Evolutionary conservation across 805 yeast species (phyloP), one percentile per base, ranked within the genome.

Genomic region (Spathaspora passalidarum): DNA sequence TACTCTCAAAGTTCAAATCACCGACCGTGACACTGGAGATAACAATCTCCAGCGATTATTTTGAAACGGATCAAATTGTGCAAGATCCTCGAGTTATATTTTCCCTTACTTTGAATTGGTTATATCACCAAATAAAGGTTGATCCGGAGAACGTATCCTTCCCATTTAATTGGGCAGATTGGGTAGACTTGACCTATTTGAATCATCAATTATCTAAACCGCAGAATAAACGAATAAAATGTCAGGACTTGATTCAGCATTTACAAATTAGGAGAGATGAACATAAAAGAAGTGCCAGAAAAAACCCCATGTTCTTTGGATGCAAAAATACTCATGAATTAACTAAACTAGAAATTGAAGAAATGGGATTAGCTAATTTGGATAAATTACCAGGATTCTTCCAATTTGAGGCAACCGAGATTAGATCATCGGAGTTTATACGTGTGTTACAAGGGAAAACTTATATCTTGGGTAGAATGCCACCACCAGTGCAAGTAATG

Each of bases 101-200:
- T 22, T 6, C 25, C 9, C 25, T 22, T 9, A 22, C 25, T 22
- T 22, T 22, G 9, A 22, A 22, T 22, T 22, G 25, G 25, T 7
- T 22, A 7, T 22, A 22, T 22, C 25, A 22, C 9, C 25, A 22
- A 22, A 7, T 22, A 22, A 22, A 22, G 9, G 9, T 9, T 22
- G 6, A 6, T 7, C 25, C 25, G 8, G 50, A 22, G 1, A 37
- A 44, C 2, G 37, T 56, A 7, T 44, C 49, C 6, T 47, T 79
- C 0, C 74, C 76, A 23, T 79, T 79, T 51, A 75, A 77, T 49
- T 79, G 84, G 84, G 62, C 69, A 18, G 84, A 79, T 53, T 79
- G 83, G 83, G 71, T 74, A 1, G 82, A 79, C 57, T 51, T 77
- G 37, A 60, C 75, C 1, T 52, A 54, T 14, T 55, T 79, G 20